Base-by-base conservation (phyloP, 139 green algal genomes). In the Closterium sp. region DNA sequence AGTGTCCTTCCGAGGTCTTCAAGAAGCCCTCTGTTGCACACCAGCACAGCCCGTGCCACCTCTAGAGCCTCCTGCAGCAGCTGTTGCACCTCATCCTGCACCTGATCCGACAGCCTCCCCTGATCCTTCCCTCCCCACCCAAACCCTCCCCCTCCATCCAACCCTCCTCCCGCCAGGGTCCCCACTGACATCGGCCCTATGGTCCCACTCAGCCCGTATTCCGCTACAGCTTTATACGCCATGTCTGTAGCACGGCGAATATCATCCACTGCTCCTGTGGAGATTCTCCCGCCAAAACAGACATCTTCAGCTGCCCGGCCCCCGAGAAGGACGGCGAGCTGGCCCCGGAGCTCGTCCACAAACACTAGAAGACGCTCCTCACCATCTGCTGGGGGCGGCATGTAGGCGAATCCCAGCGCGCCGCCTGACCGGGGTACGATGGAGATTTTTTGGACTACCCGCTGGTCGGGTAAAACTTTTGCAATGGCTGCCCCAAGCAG, bases 371-470 rank as follows among this genome's bases (percentile, higher is more conserved):
- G 96, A 17, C 97, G 93, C 93, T 99, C 97, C 91, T 95, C 70
- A 27, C 98, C 97, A 19, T 96, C 85, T 31, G 88, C 92, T 24
- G 94, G 95, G 85, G 91, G 91, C 4, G 96, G 96, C 87, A 96
- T 96, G 95, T 98, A 98, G 17, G 96, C 96, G 91, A 97, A 96
- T 38, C 93, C 97, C 27, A 99, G 95, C 0, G 97, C 97, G 31
- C 97, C 97, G 22, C 97, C 97, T n/a, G 91, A 95, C 31, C 97
- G 93, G 0, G 97, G 97, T n/a, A 99, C 97, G 95, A 99, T 98
- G 94, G 92, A 97, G 28, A 94, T 38, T 87, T 94, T 94, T 90
- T 94, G 91, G 21, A 90, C 86, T 30, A 31, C 70, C 9, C 95
- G 89, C 4, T 88, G 89, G 6, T 90, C 93, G 6, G 97, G 97